Conservation (phyloP, 2,329 filamentous ascomycete species). For the Hypoxylon sp. region DNA sequence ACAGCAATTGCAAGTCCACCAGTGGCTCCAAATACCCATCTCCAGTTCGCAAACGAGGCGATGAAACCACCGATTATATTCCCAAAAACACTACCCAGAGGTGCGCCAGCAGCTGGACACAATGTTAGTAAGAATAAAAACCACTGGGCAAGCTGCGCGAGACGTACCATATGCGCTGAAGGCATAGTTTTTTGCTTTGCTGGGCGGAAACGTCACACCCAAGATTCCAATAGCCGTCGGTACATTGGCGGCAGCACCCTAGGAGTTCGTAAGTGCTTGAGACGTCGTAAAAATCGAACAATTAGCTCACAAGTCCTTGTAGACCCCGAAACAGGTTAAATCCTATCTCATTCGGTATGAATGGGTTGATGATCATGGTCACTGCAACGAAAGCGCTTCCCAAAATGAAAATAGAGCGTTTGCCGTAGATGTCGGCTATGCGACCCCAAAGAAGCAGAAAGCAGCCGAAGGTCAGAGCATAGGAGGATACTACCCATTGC, state of each 20-base stretch:
- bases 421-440: conserved; percentile 77
- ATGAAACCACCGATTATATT: conserved; percentile 76
- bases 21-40: conserved; percentile 77
- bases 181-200: conserved; percentile 79
- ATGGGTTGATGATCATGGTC: conserved; percentile 72
- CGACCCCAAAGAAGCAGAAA: conserved; percentile 78
- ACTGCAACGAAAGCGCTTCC: conserved; percentile 75
- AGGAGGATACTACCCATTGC: conserved; percentile 78
- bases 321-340: conserved; percentile 77
- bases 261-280: conserved; percentile 8
- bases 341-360: conserved; percentile 75
- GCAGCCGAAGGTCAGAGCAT: conserved; percentile 76
- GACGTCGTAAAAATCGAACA: not conserved
- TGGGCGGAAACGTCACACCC: conserved; percentile 76
- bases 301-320: conserved; percentile 70
- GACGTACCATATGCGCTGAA: conserved; percentile 72
- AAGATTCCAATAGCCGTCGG: conserved; percentile 80
- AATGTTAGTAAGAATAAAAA: conserved; percentile 18
- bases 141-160: not conserved
- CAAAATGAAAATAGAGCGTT: conserved; percentile 74
- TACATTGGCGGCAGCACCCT: conserved; percentile 77
- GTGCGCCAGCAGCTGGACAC: conserved; percentile 70
- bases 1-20: conserved; percentile 72
- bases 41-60: conserved; percentile 74
- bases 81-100: conserved; percentile 75